phyloP scores from a whole-genome alignment of 257 asterid species.

The Coffea canephora region DNA sequence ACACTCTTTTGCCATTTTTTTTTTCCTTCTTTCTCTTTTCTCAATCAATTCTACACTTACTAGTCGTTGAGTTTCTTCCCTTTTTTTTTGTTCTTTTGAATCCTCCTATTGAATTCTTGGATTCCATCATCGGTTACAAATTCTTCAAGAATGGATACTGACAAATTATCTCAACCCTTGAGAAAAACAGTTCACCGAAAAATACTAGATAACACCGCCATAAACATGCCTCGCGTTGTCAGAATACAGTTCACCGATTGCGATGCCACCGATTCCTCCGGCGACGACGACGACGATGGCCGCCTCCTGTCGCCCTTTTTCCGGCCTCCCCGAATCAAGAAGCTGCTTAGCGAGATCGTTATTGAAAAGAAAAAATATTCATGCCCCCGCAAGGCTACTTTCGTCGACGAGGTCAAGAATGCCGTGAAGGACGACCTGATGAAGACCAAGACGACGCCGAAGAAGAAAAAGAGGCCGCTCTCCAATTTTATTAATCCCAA shows the following conservation, averaged over 20 bases:
- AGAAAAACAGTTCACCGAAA: slow-evolving; percentile 28
- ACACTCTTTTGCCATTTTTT: background rate
- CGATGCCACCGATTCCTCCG: slow-evolving; percentile 78
- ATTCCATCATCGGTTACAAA: background rate
- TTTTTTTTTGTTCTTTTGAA: background rate
- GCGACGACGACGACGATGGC: slow-evolving; percentile 29
- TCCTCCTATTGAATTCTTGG: no score
- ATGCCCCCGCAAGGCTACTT: background rate
- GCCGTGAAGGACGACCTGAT: no score
- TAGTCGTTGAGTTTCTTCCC: background rate
- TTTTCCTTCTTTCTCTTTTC: background rate
- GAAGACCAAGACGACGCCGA: no score
- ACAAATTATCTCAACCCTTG: slow-evolving; percentile 5
- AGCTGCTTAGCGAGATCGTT: slow-evolving; percentile 49
- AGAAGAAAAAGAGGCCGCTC: slow-evolving; percentile 2
- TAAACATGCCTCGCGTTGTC: slow-evolving; percentile 41
- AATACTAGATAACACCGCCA: background rate
- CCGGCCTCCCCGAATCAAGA: slow-evolving; percentile 22
- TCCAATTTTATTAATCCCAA: background rate
- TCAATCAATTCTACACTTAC: background rate
- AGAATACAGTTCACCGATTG: slow-evolving; percentile 52
- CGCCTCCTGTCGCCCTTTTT: background rate
- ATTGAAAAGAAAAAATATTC: slow-evolving; percentile 21
- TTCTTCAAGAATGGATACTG: slow-evolving; percentile 5
- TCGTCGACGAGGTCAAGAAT: background rate